These are phyloP conservation scores for Erodium texanum DNA, from an alignment of 441 rosid genomes.

Conservation along the genomic window DNA sequence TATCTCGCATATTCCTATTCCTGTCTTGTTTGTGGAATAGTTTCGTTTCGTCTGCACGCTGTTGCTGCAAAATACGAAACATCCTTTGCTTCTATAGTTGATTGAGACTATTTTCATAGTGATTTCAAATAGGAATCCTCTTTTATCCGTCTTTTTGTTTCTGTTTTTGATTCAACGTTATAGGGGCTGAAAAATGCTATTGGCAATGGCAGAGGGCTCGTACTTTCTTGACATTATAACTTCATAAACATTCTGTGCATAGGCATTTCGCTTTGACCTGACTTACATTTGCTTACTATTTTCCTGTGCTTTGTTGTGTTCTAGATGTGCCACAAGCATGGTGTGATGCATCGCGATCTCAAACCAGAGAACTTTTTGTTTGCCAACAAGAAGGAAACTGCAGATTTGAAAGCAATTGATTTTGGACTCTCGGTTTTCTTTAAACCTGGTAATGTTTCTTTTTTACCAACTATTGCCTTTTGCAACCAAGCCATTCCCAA, in stretches of 20 bases:
- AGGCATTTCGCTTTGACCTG: not conserved
- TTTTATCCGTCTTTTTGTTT: not conserved
- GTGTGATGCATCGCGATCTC: not conserved
- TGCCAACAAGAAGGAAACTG: not conserved
- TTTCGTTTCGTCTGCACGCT: not conserved
- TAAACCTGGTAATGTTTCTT: constrained; percentile 45
- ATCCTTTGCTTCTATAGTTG: not conserved
- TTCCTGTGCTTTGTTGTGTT: not conserved
- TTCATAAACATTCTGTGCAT: not conserved
- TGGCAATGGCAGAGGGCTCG: not conserved
- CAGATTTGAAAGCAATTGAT: not conserved
- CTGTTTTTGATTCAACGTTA: not conserved
- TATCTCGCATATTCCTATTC: too few relatives aligned
- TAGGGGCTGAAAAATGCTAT: not conserved
- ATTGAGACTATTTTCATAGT: not conserved
- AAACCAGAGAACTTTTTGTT: not conserved
- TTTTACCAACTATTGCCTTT: not conserved
- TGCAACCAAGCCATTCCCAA: not conserved
- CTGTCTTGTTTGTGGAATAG: not conserved
- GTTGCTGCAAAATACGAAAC: not conserved
- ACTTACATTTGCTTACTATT: not conserved
- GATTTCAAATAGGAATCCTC: not conserved
- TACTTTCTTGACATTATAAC: not conserved
- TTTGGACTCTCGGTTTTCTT: not conserved
- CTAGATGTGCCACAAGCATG: not conserved